Base-by-base conservation (phyloP, 2,329 filamentous ascomycete genomes). In the Emergomyces africanus region DNA sequence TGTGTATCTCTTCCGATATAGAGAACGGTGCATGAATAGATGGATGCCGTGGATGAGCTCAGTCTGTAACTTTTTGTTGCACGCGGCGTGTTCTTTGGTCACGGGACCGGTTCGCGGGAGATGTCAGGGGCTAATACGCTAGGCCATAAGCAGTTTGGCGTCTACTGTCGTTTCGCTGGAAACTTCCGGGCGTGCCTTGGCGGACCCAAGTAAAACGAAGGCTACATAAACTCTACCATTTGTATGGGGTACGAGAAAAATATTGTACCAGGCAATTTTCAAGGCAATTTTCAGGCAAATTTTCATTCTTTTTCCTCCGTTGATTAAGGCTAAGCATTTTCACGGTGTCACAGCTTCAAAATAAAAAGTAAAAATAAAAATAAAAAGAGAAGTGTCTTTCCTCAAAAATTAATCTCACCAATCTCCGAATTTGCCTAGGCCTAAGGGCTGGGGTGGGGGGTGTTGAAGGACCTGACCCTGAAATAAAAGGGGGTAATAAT, bases 21-120 rank as follows among this genome's bases (percentile, higher is more conserved):
- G 41, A 39, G 48, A 54, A 42, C 18, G 39, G 23, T 39, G 46
- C 20, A 30, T 23, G 41, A 50, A 33, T 46, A 10, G 30, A 54
- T 25, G 39, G 23, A 46, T 33, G 12, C 54, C 23, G 35, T 57
- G 41, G 30, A 30, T 33, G 39, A 48, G 54, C 54, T 20, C 23
- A 39, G 55, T 15, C 37, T 42, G 48, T 41, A 53, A 49, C 48
- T 61, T 61, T 64, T 65, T 61, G 59, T 28, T 60, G 39, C 54
- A 64, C 61, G 63, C 61, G 59, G 61, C 60, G 61, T 64, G 62
- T 64, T 46, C 39, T 61, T 48, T 57, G 55, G 57, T 64, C 61
- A 64, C 59, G 59, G 57, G 61, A 59, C 25, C 25, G 9, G 55
- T 25, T n/a, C 25, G 30, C 33, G 49, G 41, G 55, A 14, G 14